phyloP scores from a whole-genome alignment of 495 filamentous ascomycete species.

The Hypoxylon lienhwacheense region DNA sequence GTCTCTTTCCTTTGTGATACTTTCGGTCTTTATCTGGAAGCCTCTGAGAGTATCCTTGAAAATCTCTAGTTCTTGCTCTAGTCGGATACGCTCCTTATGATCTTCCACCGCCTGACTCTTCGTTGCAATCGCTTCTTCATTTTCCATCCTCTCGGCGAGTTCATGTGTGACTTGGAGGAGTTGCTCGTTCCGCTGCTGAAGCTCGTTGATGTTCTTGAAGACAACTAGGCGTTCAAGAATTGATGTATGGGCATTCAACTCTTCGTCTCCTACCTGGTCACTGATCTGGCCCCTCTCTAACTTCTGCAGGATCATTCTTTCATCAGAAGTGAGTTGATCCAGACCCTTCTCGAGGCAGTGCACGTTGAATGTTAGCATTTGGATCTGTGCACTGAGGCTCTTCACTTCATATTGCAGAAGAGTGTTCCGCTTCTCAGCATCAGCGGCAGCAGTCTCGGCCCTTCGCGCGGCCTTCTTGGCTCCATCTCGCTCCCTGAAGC shows the following conservation, averaged over 20 bases:
- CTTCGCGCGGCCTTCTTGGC: conserved; percentile 67
- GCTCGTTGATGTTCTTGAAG: conserved; percentile 79
- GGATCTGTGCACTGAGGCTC: conserved; percentile 86
- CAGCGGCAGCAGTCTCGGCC: conserved; percentile 70
- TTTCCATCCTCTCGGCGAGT: conserved; percentile 86
- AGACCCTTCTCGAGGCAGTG: conserved; percentile 77
- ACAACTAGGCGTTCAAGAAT: conserved; percentile 81
- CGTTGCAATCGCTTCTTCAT: conserved; percentile 74
- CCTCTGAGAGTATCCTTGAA: conserved; percentile 73
- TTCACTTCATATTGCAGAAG: conserved; percentile 86
- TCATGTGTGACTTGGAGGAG: conserved; percentile 79
- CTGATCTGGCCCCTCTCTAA: conserved; percentile 66
- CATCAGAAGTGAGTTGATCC: conserved; percentile 66
- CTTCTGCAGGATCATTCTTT: conserved; percentile 67
- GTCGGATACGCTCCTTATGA: conserved; percentile 68
- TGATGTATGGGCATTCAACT: conserved; percentile 78
- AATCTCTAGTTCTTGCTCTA: conserved; percentile 64
- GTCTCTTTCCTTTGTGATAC: conserved; percentile 91
- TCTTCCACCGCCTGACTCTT: conserved; percentile 70
- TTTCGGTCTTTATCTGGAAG: conserved; percentile 77
- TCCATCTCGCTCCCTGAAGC: conserved; percentile 60
- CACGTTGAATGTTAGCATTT: conserved; percentile 81
- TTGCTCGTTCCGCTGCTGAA: conserved; percentile 86
- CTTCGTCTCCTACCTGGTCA: conserved; percentile 65
- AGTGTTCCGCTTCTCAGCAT: conserved; percentile 69